Evolutionary conservation across 371 early-diverging fungal species (phyloP), one percentile per base, ranked within the genome.

Genomic region (Apophysomyces elegans): DNA sequence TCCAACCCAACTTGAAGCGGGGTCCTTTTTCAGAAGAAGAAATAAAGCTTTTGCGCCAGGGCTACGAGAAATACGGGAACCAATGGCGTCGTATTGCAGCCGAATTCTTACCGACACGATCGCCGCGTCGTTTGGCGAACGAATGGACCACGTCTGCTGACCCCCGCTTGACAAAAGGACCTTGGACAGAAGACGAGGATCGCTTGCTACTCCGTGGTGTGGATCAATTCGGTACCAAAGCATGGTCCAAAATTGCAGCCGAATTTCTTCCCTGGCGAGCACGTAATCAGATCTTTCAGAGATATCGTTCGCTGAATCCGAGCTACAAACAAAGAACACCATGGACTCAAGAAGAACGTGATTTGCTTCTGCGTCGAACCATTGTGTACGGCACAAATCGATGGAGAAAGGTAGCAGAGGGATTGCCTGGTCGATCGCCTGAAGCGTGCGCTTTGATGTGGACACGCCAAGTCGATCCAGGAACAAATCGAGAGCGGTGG

Each of bases 401-500:
- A 12, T 83, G 84, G 84, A 58, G 46, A 0, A 77, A 76, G 59
- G 74, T 83, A 5, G 79, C 84, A 5, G 78, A 76, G 43, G 79
- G 79, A 0, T 54, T 83, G 12, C 74, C 64, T 5, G 77, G 78
- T 14, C 57, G 81, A 56, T 43, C 69, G 4, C 66, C 73, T 4
- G 56, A 56, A 7, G 64, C 63, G 8, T 83, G 83, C 46, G 36
- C 41, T 5, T 7, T 37, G 1, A 59, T 64, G 16, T 83, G 78
- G 79, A 5, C 38, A 38, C 64, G 43, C 11, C 63, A 68, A n/a
- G 57, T 78, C 2, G 77, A 77, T 56, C 79, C 79, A 11, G 61
- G 57, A 7, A 46, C 63, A 35, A 57, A 64, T 14, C 59, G 44
- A 1, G 41, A 38, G 7, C 1, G 38, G 11, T 78, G 79, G 80